phyloP scores from a whole-genome alignment of 352 stramenopile genomes.

The Thraustotheca clavata region DNA sequence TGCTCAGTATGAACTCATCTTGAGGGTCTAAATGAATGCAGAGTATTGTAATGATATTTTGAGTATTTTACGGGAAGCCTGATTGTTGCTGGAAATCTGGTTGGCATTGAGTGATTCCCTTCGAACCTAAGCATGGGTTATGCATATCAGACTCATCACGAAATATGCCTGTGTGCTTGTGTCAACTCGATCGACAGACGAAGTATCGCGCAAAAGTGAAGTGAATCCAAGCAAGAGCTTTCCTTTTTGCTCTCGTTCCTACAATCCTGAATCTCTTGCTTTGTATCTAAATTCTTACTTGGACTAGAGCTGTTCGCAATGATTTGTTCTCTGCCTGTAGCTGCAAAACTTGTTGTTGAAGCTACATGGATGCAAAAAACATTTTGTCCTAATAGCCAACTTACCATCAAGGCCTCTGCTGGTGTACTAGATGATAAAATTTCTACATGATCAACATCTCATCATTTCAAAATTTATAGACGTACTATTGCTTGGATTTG shows the following conservation, averaged over 20 bases:
- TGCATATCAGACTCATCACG: not conserved
- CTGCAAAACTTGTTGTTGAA: not conserved
- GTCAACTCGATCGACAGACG: not conserved
- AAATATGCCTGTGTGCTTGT: not conserved
- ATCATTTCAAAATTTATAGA: too few species aligned
- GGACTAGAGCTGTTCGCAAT: not conserved
- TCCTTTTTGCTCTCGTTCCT: slow-evolving; percentile 16
- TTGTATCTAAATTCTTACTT: not conserved
- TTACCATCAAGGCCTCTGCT: too few species aligned
- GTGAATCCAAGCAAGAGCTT: slow-evolving; percentile 15
- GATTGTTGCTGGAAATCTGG: not conserved
- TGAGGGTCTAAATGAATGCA: not conserved
- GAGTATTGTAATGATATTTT: not conserved
- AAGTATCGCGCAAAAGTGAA: not conserved
- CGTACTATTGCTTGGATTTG: not conserved
- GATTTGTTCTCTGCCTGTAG: not conserved
- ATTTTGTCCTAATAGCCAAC: too few species aligned
- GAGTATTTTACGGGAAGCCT: not conserved
- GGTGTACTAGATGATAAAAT: too few species aligned
- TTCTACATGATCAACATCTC: too few species aligned
- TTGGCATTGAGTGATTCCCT: not conserved
- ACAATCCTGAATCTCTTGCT: not conserved
- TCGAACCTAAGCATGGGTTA: too few species aligned
- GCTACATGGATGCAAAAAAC: not conserved
- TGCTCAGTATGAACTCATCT: not conserved